These are phyloP conservation scores for Phytophthora colocasiae DNA, from an alignment of 352 stramenopile species.

Conservation along the genomic window DNA sequence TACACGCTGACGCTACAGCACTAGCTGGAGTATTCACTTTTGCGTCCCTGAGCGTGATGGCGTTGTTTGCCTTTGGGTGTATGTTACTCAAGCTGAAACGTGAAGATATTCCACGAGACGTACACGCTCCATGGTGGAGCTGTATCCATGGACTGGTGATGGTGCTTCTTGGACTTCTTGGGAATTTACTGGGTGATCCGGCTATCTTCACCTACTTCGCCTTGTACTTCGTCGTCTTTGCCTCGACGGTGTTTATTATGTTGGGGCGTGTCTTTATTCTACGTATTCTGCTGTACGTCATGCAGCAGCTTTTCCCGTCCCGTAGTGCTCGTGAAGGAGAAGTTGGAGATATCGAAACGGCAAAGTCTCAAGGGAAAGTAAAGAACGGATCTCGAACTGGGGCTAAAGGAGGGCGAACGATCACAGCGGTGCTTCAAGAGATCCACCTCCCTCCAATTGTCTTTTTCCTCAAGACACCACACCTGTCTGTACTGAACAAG, in stretches of 20 bases:
- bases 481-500: conserved; percentile 94
- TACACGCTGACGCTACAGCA: conserved; percentile 82
- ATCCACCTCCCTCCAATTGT: conserved; percentile 89
- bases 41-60: conserved; percentile 92
- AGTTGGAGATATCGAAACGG: conserved; percentile 36
- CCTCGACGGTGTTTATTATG: conserved; percentile 82
- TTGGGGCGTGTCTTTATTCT: conserved; percentile 82
- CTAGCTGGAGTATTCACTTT: conserved; percentile 93
- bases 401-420: conserved; percentile 71
- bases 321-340: conserved; percentile 26
- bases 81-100: conserved; percentile 94
- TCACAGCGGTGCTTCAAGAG: conserved; percentile 59
- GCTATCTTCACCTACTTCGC: conserved; percentile 86
- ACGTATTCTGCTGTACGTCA: conserved; percentile 70
- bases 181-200: conserved; percentile 75
- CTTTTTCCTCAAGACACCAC: conserved; percentile 92
- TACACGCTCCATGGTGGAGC: conserved; percentile 85
- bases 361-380: conserved; percentile 27
- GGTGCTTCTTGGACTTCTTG: conserved; percentile 68
- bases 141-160: conserved; percentile 80
- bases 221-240: conserved; percentile 77
- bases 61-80: conserved; percentile 91
- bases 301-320: conserved; percentile 70
- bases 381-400: conserved; percentile 49
- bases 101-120: conserved; percentile 89